phyloP scores from a whole-genome alignment of 1,284 basidiomycete species.

The Boletus mariae region DNA sequence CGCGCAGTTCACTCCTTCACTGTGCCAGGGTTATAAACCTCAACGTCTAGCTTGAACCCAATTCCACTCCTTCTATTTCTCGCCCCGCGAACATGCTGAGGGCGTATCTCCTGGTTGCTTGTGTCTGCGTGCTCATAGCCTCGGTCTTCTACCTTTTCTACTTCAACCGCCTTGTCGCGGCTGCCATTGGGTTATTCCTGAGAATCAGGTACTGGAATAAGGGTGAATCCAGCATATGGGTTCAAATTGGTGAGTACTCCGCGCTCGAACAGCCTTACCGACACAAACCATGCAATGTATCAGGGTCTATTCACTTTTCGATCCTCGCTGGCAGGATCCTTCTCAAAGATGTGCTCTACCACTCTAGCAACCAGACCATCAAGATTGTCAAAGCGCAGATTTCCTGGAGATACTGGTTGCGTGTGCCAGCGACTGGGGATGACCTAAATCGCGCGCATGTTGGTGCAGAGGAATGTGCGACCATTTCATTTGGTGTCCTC shows the following conservation, averaged over 20 bases:
- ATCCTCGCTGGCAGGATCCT: constrained; percentile 83
- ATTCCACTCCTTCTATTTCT: constrained; percentile 7
- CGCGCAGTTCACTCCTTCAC: background rate
- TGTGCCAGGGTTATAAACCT: constrained; percentile 5
- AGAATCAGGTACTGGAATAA: constrained; percentile 71
- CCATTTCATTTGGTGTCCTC: background rate
- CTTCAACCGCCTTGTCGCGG: constrained; percentile 81
- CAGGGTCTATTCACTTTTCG: constrained; percentile 85
- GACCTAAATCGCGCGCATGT: constrained; percentile 56
- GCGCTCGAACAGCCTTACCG: background rate
- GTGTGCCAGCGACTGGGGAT: constrained; percentile 61
- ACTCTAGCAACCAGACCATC: constrained; percentile 87
- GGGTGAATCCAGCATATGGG: constrained; percentile 66
- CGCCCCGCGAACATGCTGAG: constrained; percentile 43
- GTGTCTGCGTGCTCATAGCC: constrained; percentile 67
- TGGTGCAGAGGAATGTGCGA: constrained; percentile 49
- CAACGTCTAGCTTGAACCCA: background rate
- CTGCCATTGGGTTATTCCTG: constrained; percentile 55
- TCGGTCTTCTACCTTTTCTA: constrained; percentile 84
- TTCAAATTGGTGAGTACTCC: constrained; percentile 64
- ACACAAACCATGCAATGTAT: background rate
- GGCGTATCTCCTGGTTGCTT: constrained; percentile 63
- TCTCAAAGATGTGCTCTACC: constrained; percentile 81
- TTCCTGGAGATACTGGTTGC: constrained; percentile 91
- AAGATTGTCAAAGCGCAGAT: constrained; percentile 79